These are phyloP conservation scores for Pleurotus cornucopiae DNA, from an alignment of 768 basidiomycete species.

Conservation along the genomic window DNA sequence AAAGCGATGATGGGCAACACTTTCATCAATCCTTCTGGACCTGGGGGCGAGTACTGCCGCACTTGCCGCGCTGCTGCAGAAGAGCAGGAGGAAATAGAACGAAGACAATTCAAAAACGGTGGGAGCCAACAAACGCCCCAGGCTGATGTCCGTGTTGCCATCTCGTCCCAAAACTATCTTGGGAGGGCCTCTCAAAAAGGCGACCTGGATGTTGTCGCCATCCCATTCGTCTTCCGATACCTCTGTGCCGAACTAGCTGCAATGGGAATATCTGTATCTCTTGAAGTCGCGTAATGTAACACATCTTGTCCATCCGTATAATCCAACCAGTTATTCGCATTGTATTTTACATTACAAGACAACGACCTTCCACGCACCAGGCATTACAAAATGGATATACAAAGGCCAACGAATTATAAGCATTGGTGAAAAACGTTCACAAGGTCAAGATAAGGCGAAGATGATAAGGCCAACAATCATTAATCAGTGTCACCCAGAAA, in stretches of 20 bases:
- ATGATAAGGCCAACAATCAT: background rate
- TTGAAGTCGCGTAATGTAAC: slow-evolving; percentile 59
- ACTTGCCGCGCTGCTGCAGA: slow-evolving; percentile 79
- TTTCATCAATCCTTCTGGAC: slow-evolving; percentile 56
- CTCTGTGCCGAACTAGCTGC: slow-evolving; percentile 95
- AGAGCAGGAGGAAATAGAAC: slow-evolving; percentile 56
- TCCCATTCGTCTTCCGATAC: slow-evolving; percentile 94
- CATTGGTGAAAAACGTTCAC: background rate
- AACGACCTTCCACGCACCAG: slow-evolving; percentile 1
- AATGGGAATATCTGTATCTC: slow-evolving; percentile 92
- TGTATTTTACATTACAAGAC: background rate
- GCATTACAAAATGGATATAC: background rate
- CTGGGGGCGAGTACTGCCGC: slow-evolving; percentile 91
- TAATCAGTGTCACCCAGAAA: background rate
- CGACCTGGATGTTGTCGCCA: slow-evolving; percentile 90
- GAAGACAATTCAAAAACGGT: slow-evolving; percentile 56
- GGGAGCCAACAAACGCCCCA: slow-evolving; percentile 37
- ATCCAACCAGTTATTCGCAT: background rate
- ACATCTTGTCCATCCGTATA: background rate
- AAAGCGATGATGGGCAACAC: slow-evolving; percentile 50
- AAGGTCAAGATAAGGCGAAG: background rate
- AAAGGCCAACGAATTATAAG: background rate
- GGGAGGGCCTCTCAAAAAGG: slow-evolving; percentile 60
- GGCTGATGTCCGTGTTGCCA: slow-evolving; percentile 57
- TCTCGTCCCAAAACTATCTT: slow-evolving; percentile 67